Base-by-base conservation (phyloP, 371 early-diverging fungal genomes). In the Chytridium lagenaria region DNA sequence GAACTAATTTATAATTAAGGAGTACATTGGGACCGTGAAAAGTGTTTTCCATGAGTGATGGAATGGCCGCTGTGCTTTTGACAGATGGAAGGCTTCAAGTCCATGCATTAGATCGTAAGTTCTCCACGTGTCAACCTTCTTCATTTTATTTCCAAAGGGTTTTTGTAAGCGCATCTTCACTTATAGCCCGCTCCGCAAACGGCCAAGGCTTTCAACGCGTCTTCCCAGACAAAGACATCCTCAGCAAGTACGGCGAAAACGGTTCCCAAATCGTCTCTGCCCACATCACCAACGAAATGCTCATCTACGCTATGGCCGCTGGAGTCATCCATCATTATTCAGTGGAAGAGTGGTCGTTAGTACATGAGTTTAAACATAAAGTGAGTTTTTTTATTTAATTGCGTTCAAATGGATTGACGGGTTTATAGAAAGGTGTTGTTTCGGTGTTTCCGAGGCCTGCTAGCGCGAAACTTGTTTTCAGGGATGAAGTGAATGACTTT, bases 301-400 rank as follows among this genome's bases (percentile, higher is more conserved):
- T 85, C 51, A 70, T 84, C 19, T 82, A 73, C 68, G 85, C 77
- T 1, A 85, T 80, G 33, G 66, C 66, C 16, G 59, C 33, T 16
- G 85, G 85, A 23, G 39, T 34, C 12, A 57, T 86, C 5, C 67
- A 72, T 23, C 75, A 84, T 63, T 79, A 77, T 55, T 40, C 74
- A 19, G 37, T 80, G 15, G 81, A 85, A 34, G 78, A 77, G 16
- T 78, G 79, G 79, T 44, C 66, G 22, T 55, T 81, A 39, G 81
- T 84, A 1, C 78, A 75, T 61, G 80, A 82, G 67, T 70, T 67
- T 31, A 73, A 73, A 51, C 84, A 85, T 59, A 51, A 74, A 78
- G n/a, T n/a, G n/a, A n/a, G n/a, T n/a, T n/a, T n/a, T n/a, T n/a
- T n/a, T n/a, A n/a, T n/a, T n/a, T n/a, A n/a, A n/a, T n/a, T n/a